Percentiles rank a stretch among this genome's conserved stretches.
Evolutionary conservation across 108 stramenopile species (phyloP).

Genomic region (Cyclotella baltica): DNA sequence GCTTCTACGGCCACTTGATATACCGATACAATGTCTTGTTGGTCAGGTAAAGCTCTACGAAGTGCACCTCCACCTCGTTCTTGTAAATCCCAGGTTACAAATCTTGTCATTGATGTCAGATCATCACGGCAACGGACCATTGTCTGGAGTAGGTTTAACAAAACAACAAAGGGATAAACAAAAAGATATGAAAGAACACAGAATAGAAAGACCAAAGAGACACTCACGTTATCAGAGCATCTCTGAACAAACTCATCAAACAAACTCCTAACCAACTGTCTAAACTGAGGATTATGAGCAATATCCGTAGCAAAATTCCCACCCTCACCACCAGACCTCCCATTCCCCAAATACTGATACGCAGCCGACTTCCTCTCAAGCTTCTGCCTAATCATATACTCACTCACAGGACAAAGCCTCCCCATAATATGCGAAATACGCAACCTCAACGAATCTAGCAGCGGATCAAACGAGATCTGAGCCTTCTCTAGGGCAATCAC

Average conservation of each 20-base stretch:
- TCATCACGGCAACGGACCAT: conserved; percentile 86
- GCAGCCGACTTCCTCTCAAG: conserved; percentile 66
- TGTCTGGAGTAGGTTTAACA: conserved; percentile 34
- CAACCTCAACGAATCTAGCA: conserved; percentile 69
- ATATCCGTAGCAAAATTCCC: conserved; percentile 56
- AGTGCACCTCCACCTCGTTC: conserved; percentile 85
- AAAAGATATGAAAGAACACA: background rate
- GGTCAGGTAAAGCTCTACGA: conserved; percentile 81
- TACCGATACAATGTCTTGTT: conserved; percentile 70
- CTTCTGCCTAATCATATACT: conserved; percentile 87
- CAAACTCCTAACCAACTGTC: conserved; percentile 78
- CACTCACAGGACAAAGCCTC: conserved; percentile 85
- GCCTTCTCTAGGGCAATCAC: conserved; percentile 95
- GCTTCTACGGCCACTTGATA: conserved; percentile 75
- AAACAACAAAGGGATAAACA: background rate
- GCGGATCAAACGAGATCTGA: conserved; percentile 83
- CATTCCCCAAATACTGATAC: conserved; percentile 51
- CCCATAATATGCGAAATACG: conserved; percentile 89
- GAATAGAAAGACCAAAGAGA: background rate
- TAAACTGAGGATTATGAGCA: conserved; percentile 73
- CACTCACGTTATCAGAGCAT: conserved; percentile 70
- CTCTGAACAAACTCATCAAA: conserved; percentile 87
- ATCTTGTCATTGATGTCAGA: conserved; percentile 87
- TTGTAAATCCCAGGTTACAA: conserved; percentile 95
- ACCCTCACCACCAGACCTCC: conserved; percentile 22